phyloP scores from a whole-genome alignment of 176 grass and related monocot species.

The Melocanna baccifera region DNA sequence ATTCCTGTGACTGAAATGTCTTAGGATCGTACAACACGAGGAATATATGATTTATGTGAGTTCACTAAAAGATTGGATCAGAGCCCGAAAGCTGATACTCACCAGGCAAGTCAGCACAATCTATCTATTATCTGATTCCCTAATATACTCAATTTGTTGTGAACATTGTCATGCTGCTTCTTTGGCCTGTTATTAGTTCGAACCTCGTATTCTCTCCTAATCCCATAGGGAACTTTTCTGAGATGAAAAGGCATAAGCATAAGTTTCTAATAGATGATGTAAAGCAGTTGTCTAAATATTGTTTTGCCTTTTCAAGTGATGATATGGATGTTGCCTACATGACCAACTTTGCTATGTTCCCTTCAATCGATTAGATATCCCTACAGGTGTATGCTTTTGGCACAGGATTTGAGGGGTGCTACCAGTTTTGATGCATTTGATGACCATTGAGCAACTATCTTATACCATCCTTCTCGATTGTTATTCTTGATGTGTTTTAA shows the following conservation, averaged over 20 bases:
- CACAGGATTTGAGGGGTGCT: neutral
- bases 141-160: neutral
- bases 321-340: neutral
- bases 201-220: neutral
- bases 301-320: neutral
- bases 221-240: neutral
- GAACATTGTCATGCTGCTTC: neutral
- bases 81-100: conserved; percentile 46
- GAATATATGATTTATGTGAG: conserved; percentile 77
- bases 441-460: neutral
- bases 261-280: neutral
- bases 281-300: neutral
- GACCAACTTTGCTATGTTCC: neutral
- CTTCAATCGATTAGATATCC: neutral
- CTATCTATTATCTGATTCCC: neutral
- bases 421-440: conserved; percentile 6
- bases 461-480: conserved; percentile 12
- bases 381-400: neutral
- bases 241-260: neutral
- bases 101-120: conserved; percentile 42
- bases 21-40: conserved; percentile 70
- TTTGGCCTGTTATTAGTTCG: conserved; percentile 9
- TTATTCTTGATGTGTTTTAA: neutral
- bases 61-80: conserved; percentile 78
- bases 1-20: conserved; percentile 12